Percentiles rank a stretch among this genome's conserved stretches.
Conservation (phyloP, 257 asterid genomes). For the Solanum clarkiae region DNA sequence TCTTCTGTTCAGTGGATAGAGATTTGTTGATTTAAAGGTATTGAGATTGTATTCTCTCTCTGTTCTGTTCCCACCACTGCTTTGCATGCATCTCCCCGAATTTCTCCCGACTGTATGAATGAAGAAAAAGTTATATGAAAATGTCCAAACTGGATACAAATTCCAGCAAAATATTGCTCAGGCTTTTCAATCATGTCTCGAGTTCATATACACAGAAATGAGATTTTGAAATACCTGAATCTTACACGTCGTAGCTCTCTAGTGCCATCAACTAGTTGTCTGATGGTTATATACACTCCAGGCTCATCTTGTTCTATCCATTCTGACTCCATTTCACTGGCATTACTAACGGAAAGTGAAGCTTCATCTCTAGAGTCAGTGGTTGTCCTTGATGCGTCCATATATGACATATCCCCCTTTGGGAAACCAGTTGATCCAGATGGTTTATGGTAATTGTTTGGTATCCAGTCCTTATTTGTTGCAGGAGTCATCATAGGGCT, state of each 20-base stretch:
- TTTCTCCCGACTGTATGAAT: conserved; percentile 55
- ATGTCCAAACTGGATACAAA: neutral
- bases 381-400: conserved; percentile 83
- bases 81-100: conserved; percentile 87
- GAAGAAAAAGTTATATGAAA: neutral
- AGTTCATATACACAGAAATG: neutral
- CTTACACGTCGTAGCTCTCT: conserved; percentile 93
- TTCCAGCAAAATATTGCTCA: neutral
- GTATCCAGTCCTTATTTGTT: conserved; percentile 48
- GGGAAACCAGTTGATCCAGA: conserved; percentile 35
- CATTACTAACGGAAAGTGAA: conserved; percentile 85
- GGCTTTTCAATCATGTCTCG: neutral
- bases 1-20: neutral
- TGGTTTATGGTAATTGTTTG: conserved; percentile 32
- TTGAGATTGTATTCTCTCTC: conserved; percentile 85
- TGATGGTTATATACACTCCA: conserved; percentile 83
- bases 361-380: conserved; percentile 80
- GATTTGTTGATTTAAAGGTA: conserved; percentile 30
- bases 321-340: conserved; percentile 82
- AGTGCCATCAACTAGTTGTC: conserved; percentile 78
- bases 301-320: conserved; percentile 96
- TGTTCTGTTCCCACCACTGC: conserved; percentile 94
- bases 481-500: conserved; percentile 89
- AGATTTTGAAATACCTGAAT: conserved; percentile 53
- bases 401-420: conserved; percentile 33